Evolutionary conservation across 2,329 filamentous ascomycete genomes (phyloP), one percentile per base, ranked within the genome.

Genomic region (Metarhizium sp.): DNA sequence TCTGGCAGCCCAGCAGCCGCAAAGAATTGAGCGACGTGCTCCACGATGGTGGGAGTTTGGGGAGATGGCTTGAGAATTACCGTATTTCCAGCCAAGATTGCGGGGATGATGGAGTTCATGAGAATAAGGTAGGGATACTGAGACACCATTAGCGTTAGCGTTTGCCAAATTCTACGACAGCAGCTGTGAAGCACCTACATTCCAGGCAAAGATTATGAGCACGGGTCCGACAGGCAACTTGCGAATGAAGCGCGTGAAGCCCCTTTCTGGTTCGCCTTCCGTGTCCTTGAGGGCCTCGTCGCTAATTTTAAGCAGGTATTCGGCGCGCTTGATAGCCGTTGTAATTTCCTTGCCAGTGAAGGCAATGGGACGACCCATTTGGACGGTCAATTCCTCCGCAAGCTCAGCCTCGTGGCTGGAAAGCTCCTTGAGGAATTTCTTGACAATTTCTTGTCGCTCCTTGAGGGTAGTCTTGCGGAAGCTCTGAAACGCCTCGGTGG

Each of bases 91-190:
- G 89, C 84, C 43, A 97, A 79, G 43, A 97, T 78, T n/a, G 92
- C 92, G 18, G 92, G 92, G 59, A 97, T 84, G 57, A 97, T 78
- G 13, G 90, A 92, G 76, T 97, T 97, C 67, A 96, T 83, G 34
- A 96, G 82, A 61, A 92, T 95, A 51, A 97, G 78, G 71, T 96
- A 97, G 29, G 92, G 92, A 67, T 97, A 97, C 90, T 95, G 63
- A 55, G 13, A 51, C 52, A 62, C 38, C 14, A 32, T 55, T 34
- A 47, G 50, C 49, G 50, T 36, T 52, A 47, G 25, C 29, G 51
- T 7, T 55, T 34, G 29, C 16, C 45, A 10, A 16, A 16, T 25
- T 47, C 51, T 54, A 38, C 20, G n/a, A 38, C 10, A 34, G 32
- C 32, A 34, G 25, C 25, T 25, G 3, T 25, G 25, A 47, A 40